Conservation (phyloP, 1,284 basidiomycete genomes). For the Tilletia walkeri region DNA sequence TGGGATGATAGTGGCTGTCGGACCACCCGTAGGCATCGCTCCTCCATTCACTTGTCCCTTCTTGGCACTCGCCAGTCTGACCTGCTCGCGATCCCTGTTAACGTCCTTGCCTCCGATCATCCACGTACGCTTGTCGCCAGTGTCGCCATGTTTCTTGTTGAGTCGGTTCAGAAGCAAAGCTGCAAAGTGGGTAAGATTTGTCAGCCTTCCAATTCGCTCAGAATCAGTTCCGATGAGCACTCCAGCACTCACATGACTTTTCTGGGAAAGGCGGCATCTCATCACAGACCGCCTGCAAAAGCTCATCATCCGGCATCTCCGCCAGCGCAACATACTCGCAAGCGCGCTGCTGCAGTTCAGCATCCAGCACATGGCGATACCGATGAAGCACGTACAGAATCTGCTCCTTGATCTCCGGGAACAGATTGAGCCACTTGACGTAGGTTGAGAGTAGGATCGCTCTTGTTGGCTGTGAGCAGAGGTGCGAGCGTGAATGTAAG, state of each 20-base stretch:
- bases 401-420: conserved; percentile 95
- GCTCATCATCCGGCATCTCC: conserved; percentile 69
- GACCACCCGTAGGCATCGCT: conserved; percentile 43
- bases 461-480: conserved; percentile 86
- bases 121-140: conserved; percentile 84
- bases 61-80: conserved; percentile 62
- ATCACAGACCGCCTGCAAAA: conserved; percentile 90
- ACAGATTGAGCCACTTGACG: conserved; percentile 99
- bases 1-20: conserved; percentile 37
- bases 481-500: conserved; percentile 90
- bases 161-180: conserved; percentile 72
- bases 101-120: conserved; percentile 88
- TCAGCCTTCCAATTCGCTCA: neutral
- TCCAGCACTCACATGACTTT: conserved; percentile 68
- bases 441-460: conserved; percentile 93
- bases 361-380: conserved; percentile 90
- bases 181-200: neutral
- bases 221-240: neutral
- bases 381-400: conserved; percentile 92
- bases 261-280: conserved; percentile 99
- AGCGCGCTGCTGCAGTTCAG: conserved; percentile 94
- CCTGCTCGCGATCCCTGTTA: conserved; percentile 70
- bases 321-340: conserved; percentile 61
- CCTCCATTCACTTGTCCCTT: conserved; percentile 51
- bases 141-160: conserved; percentile 80